These are phyloP conservation scores for Metarhizium album DNA, from an alignment of 2,329 filamentous ascomycete genomes.

Conservation along the genomic window DNA sequence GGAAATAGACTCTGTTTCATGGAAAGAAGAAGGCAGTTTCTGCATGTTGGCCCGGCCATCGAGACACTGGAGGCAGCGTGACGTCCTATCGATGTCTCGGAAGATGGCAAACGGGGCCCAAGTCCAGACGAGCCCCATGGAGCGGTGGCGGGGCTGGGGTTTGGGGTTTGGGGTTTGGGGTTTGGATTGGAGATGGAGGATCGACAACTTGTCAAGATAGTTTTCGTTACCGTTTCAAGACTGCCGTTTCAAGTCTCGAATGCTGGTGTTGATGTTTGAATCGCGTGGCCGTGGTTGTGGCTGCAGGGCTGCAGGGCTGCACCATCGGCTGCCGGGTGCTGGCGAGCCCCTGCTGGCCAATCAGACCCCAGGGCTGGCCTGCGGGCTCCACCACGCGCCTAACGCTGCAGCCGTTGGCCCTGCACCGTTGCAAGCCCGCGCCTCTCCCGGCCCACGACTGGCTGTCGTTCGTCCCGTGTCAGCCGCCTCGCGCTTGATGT, in stretches of 20 bases:
- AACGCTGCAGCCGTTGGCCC: not conserved
- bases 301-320: conserved; percentile 3
- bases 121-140: not conserved
- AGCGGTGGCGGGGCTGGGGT: no score
- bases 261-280: no score
- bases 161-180: no score
- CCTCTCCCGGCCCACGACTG: conserved; percentile 4
- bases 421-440: conserved; percentile 3
- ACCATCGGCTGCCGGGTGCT: not conserved
- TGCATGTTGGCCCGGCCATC: not conserved
- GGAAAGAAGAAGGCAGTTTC: not conserved
- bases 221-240: no score
- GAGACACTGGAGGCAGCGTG: not conserved
- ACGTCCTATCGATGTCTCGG: conserved; percentile 1
- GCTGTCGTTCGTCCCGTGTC: not conserved
- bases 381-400: not conserved
- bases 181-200: no score
- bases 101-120: not conserved
- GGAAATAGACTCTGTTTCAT: not conserved
- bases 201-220: no score
- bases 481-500: no score
- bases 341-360: no score
- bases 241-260: no score
- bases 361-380: no score
- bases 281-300: conserved; percentile 1